Evolutionary conservation across 2,329 filamentous ascomycete genomes (phyloP), one percentile per base, ranked within the genome.

Genomic region (Didymella sp.): DNA sequence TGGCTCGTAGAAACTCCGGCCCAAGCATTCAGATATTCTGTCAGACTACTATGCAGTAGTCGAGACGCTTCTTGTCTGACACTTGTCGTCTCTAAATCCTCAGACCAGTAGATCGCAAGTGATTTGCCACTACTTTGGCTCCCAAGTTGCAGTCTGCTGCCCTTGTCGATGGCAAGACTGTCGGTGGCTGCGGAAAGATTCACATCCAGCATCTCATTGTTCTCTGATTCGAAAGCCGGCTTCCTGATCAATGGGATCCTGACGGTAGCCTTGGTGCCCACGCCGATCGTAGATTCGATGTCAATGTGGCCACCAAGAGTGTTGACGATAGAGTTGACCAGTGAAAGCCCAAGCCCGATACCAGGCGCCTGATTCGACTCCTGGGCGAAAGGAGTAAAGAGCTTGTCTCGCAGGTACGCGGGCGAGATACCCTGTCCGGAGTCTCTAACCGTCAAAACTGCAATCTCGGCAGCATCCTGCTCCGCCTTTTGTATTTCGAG

Each of bases 401-500:
- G 53, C 21, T 59, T 51, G n/a, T 59, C 41, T 51, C 61, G 41
- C 4, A 69, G 51, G 28, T 62, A 70, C 17, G 64, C 63, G 12
- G 52, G 35, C 12, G 57, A 61, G 33, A 70, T 70, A 6, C 67
- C 67, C 17, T 58, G 62, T 2, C 67, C 67, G 3, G 66, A 62
- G 48, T 70, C 67, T 28, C 50, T 51, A 22, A 69, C 60, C n/a
- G 61, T 59, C 35, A 85, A 47, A 17, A 53, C 9, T 2, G 38
- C 31, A 4, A 31, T 25, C 22, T 58, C 50, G 44, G 28, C 78
- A 0, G 81, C 80, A 15, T 70, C 64, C 58, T 0, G 79, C 82
- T 58, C 82, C 6, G 12, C n/a, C 3, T n/a, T 40, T 81, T 59
- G 82, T 28, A 44, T 51, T 8, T 80, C 78, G 7, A 58, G 55